Conservation (phyloP, 1,139 yeast species). For the Hansenula lynferdii region DNA sequence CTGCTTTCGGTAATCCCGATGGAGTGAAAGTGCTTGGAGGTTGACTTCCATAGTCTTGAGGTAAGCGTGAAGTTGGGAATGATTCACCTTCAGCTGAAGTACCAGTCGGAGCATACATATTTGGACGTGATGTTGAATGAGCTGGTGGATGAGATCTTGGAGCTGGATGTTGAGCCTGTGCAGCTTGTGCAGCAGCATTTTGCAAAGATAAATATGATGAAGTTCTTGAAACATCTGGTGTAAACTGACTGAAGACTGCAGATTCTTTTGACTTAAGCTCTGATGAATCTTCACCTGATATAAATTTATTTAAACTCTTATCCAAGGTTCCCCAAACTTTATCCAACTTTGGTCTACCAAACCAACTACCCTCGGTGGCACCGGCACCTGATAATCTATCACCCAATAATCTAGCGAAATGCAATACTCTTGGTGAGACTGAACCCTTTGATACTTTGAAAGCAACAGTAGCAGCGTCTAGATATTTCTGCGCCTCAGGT, state of each 20-base stretch:
- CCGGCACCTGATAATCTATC: conserved; percentile 42
- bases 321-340: conserved; percentile 87
- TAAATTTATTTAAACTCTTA: conserved; percentile 73
- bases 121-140: conserved; percentile 2
- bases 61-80: neutral
- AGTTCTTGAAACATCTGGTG: conserved; percentile 56
- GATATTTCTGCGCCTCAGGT: conserved; percentile 53
- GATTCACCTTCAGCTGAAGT: neutral
- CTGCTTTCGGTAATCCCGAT: neutral
- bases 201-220: conserved; percentile 36
- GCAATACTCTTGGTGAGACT: conserved; percentile 28
- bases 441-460: conserved; percentile 41
- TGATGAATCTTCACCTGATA: conserved; percentile 63
- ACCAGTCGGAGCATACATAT: conserved; percentile 6
- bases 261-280: conserved; percentile 31
- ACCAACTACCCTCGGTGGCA: conserved; percentile 37
- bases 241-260: conserved; percentile 70
- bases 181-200: conserved; percentile 18
- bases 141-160: conserved; percentile 8
- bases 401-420: conserved; percentile 36
- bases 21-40: neutral
- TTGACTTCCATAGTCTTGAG: neutral
- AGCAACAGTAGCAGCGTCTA: conserved; percentile 45
- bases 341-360: conserved; percentile 74
- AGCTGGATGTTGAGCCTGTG: conserved; percentile 10